phyloP scores from a whole-genome alignment of 2,329 filamentous ascomycete genomes.

The Dactylellina leptospora region DNA sequence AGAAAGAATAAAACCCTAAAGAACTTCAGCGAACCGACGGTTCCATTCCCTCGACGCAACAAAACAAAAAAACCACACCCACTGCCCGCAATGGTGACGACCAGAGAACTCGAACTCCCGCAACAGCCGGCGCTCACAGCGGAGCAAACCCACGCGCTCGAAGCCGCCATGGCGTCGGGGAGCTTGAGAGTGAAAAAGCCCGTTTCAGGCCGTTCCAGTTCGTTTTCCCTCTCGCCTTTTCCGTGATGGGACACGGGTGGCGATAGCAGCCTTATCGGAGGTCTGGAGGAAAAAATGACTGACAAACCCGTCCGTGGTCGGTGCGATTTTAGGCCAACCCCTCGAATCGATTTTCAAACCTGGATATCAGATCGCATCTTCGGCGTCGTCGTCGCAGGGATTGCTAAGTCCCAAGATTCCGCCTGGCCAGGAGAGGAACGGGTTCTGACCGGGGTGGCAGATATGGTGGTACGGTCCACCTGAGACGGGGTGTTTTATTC shows the following conservation, averaged over 20 bases:
- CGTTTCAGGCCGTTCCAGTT: conserved; percentile 8
- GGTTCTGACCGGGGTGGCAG: not conserved
- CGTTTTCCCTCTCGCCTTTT: not conserved
- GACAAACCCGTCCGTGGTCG: not conserved
- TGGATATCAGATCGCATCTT: conserved; percentile 32
- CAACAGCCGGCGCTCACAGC: conserved; percentile 26
- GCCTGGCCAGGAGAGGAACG: conserved; percentile 15
- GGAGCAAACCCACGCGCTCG: conserved; percentile 35
- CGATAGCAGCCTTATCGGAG: not conserved
- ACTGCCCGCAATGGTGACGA: not conserved
- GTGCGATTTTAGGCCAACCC: conserved; percentile 7
- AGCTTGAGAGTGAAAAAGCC: conserved; percentile 29
- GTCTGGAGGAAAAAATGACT: not conserved
- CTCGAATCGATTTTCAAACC: conserved; percentile 35
- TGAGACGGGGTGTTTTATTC: too few relatives aligned
- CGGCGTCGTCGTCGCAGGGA: not conserved
- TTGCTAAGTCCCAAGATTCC: conserved; percentile 30
- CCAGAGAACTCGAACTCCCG: conserved; percentile 1
- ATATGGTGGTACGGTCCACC: too few relatives aligned
- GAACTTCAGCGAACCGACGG: too few relatives aligned
- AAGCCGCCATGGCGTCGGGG: conserved; percentile 36
- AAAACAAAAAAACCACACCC: not conserved
- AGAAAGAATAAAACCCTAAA: too few relatives aligned
- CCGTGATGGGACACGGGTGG: not conserved
- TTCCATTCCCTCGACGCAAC: too few relatives aligned